Conservation (phyloP, 768 basidiomycete genomes). For the Daedalea quercina region DNA sequence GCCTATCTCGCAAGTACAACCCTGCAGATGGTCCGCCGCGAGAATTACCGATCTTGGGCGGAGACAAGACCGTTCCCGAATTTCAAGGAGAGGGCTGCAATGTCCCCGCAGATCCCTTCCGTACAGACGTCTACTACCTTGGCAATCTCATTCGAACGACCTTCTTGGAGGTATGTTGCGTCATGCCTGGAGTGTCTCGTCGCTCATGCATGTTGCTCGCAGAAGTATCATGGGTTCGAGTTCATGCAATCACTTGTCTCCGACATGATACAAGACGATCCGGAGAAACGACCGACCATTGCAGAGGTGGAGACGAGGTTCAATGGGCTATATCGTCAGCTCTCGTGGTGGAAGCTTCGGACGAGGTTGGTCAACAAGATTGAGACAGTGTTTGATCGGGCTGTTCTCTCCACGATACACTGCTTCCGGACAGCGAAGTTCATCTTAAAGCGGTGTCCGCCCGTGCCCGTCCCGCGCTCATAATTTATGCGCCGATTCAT, state of each 20-base stretch:
- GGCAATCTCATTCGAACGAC: conserved; percentile 9
- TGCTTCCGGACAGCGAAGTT: too few species aligned
- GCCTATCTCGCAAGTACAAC: conserved; percentile 15
- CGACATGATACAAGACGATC: conserved; percentile 28
- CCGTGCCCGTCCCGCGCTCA: too few species aligned
- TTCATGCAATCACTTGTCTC: conserved; percentile 25
- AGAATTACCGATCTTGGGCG: conserved; percentile 5
- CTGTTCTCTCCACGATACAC: neutral
- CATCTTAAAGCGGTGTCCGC: too few species aligned
- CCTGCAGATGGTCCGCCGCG: conserved; percentile 11
- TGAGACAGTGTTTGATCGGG: neutral
- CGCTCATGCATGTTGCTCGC: too few species aligned
- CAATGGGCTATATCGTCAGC: conserved; percentile 9
- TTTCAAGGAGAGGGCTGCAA: conserved; percentile 3
- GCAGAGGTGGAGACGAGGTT: conserved; percentile 26
- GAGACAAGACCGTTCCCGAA: conserved; percentile 16
- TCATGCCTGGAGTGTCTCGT: too few species aligned
- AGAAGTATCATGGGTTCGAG: conserved; percentile 21
- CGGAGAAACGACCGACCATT: conserved; percentile 25
- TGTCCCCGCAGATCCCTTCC: conserved; percentile 9
- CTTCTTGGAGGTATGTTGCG: conserved; percentile 4
- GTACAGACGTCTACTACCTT: conserved; percentile 14
- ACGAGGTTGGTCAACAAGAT: conserved; percentile 15
- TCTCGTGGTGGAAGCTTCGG: conserved; percentile 24
- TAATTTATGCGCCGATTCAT: too few species aligned